Conservation (phyloP, 1,139 yeast genomes). For the Pichia sp. region DNA sequence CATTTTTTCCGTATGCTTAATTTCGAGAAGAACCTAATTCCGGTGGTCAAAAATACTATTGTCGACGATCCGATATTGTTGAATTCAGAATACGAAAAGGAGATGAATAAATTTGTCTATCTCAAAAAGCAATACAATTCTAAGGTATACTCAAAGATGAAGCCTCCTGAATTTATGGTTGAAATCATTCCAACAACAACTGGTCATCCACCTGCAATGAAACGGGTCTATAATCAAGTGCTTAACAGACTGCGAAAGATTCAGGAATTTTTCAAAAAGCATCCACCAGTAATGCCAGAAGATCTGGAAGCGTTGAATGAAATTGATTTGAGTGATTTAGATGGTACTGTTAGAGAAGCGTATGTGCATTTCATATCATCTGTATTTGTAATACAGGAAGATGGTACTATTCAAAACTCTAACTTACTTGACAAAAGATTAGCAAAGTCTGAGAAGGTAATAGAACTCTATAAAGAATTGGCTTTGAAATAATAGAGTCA, state of each 20-base stretch:
- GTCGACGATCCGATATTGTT: neutral
- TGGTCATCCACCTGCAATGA: constrained; percentile 18
- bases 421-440: constrained; percentile 4
- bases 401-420: constrained; percentile 9
- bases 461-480: constrained; percentile 10
- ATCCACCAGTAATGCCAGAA: constrained; percentile 14
- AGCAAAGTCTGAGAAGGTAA: constrained; percentile 5
- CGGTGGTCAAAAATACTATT: no score
- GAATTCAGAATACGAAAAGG: neutral
- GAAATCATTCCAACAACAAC: constrained; percentile 15
- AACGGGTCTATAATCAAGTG: constrained; percentile 15
- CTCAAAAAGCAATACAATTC: constrained; percentile 14
- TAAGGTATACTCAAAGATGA: constrained; percentile 11
- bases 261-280: constrained; percentile 8
- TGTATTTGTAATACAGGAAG: constrained; percentile 8
- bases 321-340: constrained; percentile 5
- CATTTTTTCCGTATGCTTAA: neutral
- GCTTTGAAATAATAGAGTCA: neutral
- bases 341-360: constrained; percentile 6
- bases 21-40: neutral
- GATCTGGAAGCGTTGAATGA: constrained; percentile 18
- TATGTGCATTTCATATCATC: constrained; percentile 5
- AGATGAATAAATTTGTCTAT: constrained; percentile 2
- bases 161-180: constrained; percentile 12
- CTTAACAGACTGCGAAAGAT: constrained; percentile 13